Percentiles rank a stretch among this genome's conserved stretches.
Conservation (phyloP, 2,329 filamentous ascomycete genomes). For the Penicillium psychrosexuale region DNA sequence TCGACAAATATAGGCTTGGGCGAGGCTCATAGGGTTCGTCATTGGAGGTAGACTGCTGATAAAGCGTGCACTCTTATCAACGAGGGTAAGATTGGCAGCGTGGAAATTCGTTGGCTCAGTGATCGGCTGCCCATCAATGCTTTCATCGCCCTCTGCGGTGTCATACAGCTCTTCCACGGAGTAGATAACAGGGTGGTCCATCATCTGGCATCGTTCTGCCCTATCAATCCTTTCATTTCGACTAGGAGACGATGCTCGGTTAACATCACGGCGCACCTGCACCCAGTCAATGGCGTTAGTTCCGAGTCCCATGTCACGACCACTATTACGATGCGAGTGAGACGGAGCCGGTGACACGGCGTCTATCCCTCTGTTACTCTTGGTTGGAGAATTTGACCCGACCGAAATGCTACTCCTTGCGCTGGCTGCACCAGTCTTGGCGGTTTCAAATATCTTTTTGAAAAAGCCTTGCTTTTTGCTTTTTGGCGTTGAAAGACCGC, state of each 20-base stretch:
- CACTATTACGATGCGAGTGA: slow-evolving; percentile 47
- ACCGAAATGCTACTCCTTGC: slow-evolving; percentile 80
- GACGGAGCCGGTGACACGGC: slow-evolving; percentile 44
- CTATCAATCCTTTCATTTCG: slow-evolving; percentile 82
- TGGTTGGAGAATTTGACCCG: slow-evolving; percentile 46
- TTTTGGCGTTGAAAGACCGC: slow-evolving; percentile 72
- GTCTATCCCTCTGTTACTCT: slow-evolving; percentile 44
- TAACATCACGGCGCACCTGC: slow-evolving; percentile 93
- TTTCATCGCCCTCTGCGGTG: slow-evolving; percentile 84
- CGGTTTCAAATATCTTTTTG: slow-evolving; percentile 90
- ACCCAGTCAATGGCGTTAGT: slow-evolving; percentile 74
- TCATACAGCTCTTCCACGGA: slow-evolving; percentile 87
- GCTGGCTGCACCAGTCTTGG: slow-evolving; percentile 88
- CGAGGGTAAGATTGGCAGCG: slow-evolving; percentile 73
- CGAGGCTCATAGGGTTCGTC: slow-evolving; percentile 76
- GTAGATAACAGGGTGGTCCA: slow-evolving; percentile 83
- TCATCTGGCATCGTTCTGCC: slow-evolving; percentile 87
- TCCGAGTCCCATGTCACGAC: slow-evolving; percentile 68
- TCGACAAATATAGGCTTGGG: slow-evolving; percentile 87
- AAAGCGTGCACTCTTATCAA: slow-evolving; percentile 95
- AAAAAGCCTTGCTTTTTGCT: slow-evolving; percentile 85
- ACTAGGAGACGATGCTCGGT: slow-evolving; percentile 89
- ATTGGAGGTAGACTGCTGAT: slow-evolving; percentile 77
- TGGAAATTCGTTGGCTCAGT: slow-evolving; percentile 77
- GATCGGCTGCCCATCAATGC: slow-evolving; percentile 79